Percentiles rank a stretch among this genome's conserved stretches.
phyloP scores from a whole-genome alignment of 495 filamentous ascomycete species.

The Terfezia claveryi region DNA sequence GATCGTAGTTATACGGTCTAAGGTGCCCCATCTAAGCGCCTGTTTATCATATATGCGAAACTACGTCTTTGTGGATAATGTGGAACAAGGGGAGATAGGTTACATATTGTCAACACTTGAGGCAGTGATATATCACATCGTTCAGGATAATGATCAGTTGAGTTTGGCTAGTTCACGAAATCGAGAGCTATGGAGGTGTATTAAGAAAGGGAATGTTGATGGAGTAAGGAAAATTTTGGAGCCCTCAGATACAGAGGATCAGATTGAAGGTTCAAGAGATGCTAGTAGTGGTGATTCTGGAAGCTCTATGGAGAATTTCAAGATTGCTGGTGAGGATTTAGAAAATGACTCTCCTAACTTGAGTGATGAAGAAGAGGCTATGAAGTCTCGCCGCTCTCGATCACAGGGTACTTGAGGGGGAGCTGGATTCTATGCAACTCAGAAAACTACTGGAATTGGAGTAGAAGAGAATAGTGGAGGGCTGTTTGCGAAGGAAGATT shows the following conservation, averaged over 20 bases:
- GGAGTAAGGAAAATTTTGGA: slow-evolving; percentile 65
- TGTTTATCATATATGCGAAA: slow-evolving; percentile 79
- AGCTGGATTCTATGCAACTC: too few relatives aligned
- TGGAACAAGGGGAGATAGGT: slow-evolving; percentile 89
- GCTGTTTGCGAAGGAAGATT: too few relatives aligned
- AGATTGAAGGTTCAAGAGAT: not conserved
- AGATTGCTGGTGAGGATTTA: slow-evolving; percentile 7
- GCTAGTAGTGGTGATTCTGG: slow-evolving; percentile 5
- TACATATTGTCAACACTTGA: slow-evolving; percentile 95
- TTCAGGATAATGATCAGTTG: slow-evolving; percentile 57
- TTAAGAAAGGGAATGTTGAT: slow-evolving; percentile 46
- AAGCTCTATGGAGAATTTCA: slow-evolving; percentile 7
- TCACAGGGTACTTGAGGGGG: too few relatives aligned
- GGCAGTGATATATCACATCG: slow-evolving; percentile 78
- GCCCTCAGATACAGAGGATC: slow-evolving; percentile 20
- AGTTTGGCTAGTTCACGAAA: slow-evolving; percentile 70
- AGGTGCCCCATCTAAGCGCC: slow-evolving; percentile 72
- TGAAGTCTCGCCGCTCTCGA: too few relatives aligned
- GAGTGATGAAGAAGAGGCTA: too few relatives aligned
- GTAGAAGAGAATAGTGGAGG: too few relatives aligned
- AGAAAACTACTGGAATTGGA: too few relatives aligned
- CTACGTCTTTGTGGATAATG: slow-evolving; percentile 92
- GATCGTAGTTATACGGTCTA: slow-evolving; percentile 78
- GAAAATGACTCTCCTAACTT: too few relatives aligned
- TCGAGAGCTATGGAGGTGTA: slow-evolving; percentile 70